These are phyloP conservation scores for Myriosclerotinia curreyana DNA, from an alignment of 2,329 filamentous ascomycete genomes.

Conservation along the genomic window DNA sequence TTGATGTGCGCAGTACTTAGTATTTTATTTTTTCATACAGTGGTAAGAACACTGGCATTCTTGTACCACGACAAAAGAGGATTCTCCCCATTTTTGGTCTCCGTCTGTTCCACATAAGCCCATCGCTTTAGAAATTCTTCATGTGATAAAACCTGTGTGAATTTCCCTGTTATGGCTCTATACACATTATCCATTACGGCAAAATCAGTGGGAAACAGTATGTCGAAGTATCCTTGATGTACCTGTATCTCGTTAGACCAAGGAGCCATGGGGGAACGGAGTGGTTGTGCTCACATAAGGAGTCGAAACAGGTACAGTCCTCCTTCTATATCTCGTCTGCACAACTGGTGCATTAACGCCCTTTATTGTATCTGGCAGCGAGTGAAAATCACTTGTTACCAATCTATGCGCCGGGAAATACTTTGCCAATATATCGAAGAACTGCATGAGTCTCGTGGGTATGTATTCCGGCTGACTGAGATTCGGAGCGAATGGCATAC, in stretches of 20 bases:
- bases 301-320: constrained; percentile 85
- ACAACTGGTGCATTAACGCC: constrained; percentile 93
- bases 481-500: constrained; percentile 69
- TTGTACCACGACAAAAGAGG: constrained; percentile 89
- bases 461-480: constrained; percentile 87
- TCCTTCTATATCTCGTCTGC: constrained; percentile 85
- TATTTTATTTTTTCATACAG: constrained; percentile 53
- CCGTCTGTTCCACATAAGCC: constrained; percentile 86
- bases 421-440: constrained; percentile 84
- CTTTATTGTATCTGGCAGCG: constrained; percentile 74
- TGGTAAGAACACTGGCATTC: constrained; percentile 91
- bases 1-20: constrained; percentile 10
- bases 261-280: not conserved
- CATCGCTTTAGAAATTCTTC: constrained; percentile 88
- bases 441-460: constrained; percentile 90
- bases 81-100: constrained; percentile 88
- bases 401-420: constrained; percentile 90
- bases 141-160: constrained; percentile 81
- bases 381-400: constrained; percentile 86
- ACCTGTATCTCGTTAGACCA: constrained; percentile 54
- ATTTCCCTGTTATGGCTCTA: constrained; percentile 84
- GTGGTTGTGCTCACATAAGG: constrained; percentile 65
- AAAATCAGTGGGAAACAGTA: constrained; percentile 97
- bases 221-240: constrained; percentile 98
- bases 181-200: constrained; percentile 87